Evolutionary conservation across 768 basidiomycete species (phyloP), one percentile per base, ranked within the genome.

Genomic region (Russula foetens): DNA sequence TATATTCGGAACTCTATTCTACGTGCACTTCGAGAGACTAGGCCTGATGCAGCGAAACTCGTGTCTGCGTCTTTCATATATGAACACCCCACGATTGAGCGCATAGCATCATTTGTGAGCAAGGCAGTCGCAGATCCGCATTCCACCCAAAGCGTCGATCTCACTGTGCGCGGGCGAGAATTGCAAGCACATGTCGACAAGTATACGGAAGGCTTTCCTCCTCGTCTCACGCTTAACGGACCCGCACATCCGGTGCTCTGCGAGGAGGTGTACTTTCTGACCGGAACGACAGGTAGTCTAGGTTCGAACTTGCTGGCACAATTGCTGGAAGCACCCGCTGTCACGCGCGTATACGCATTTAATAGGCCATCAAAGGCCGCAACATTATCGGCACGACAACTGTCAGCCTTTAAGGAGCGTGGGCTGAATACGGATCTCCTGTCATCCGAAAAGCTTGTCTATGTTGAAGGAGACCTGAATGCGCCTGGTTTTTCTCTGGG

Each of bases 1-100:
- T 68, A 61, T 24, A 67, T 71, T 38, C 66, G 70, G n/a, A 71
- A 71, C 52, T 35, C 68, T 3, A 43, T 71, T 23, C 24, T 71
- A 21, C 61, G 62, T 9, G 67, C 56, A 19, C 66, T 71, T 17
- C 69, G 68, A 2, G 54, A 68, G 41, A 55, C 65, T 7, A 46
- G 53, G 12, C 47, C 63, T 1, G 61, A 62, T 23, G 56, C 57
- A 12, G 57, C 53, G 28, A 57, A 63, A 19, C 52, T 51, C 15
- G 45, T 70, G 17, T 59, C 67, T 1, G 35, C 63, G 6, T 64
- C 64, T 31, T 62, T 69, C 38, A 66, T 70, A 3, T 69, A 70
- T 41, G 58, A 65, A 21, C 14, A 69, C 46, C 69, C 69, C 8
- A 61, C 66, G 11, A 65, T 70, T 26, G 48, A 51, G 19, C 48